Evolutionary conservation across 1,284 basidiomycete species (phyloP).

Genomic region (Xerocomus nothofagi): DNA sequence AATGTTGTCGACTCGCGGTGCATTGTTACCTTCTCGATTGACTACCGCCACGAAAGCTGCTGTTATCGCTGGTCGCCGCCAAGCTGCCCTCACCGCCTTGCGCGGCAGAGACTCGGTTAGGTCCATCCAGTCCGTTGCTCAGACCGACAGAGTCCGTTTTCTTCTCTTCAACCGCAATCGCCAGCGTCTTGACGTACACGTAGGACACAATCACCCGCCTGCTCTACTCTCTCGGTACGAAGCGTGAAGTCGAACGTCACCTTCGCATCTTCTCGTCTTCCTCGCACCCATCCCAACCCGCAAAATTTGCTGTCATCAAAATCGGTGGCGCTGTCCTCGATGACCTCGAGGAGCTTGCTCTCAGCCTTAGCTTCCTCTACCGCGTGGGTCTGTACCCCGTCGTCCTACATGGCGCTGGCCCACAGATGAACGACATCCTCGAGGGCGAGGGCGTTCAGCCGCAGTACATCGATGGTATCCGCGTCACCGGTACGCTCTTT

Average conservation of each 20-base stretch:
- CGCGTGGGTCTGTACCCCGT: conserved; percentile 93
- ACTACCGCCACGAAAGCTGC: conserved; percentile 29
- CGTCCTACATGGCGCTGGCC: conserved; percentile 93
- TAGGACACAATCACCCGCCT: conserved; percentile 93
- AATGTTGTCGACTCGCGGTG: conserved; percentile 31
- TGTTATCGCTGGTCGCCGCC: conserved; percentile 51
- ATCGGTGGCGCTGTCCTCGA: conserved; percentile 92
- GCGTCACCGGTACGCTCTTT: conserved; percentile 75
- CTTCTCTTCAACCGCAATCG: not conserved
- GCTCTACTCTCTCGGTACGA: conserved; percentile 92
- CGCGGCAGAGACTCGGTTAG: conserved; percentile 31
- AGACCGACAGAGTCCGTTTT: conserved; percentile 35
- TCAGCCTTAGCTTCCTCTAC: conserved; percentile 92
- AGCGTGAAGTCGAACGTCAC: conserved; percentile 95
- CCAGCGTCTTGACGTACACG: conserved; percentile 4
- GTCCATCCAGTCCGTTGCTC: conserved; percentile 35
- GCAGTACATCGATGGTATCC: conserved; percentile 94
- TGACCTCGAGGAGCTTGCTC: conserved; percentile 87
- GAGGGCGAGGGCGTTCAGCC: conserved; percentile 88
- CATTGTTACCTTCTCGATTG: conserved; percentile 22
- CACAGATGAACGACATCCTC: conserved; percentile 90
- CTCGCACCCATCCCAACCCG: conserved; percentile 78
- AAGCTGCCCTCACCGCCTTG: conserved; percentile 43
- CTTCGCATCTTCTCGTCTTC: conserved; percentile 93
- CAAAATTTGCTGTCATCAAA: conserved; percentile 93